A percentile compares a stretch with the other conserved stretches of the same genome.
These are phyloP conservation scores for Phoma sp. DNA, from an alignment of 2,329 filamentous ascomycete genomes.

Conservation along the genomic window DNA sequence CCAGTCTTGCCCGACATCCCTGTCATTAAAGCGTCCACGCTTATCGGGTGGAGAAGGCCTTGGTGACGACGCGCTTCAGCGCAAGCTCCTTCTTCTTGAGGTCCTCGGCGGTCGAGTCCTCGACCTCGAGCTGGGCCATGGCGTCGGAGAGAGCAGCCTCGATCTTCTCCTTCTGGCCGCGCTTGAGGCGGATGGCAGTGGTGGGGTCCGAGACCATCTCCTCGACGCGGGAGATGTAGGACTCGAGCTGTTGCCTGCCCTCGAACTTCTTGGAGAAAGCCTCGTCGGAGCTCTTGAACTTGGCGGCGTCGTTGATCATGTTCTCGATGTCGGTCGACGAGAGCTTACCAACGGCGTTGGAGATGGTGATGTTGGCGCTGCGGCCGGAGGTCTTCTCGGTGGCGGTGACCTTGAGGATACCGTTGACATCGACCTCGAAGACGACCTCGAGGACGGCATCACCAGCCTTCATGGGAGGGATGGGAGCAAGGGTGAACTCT, in stretches of 20 bases:
- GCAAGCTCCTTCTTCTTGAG: conserved; percentile 99
- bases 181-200: conserved; percentile 97
- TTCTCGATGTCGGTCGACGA: conserved; percentile 93
- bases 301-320: conserved; percentile 97
- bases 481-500: conserved; percentile 94
- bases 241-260: conserved; percentile 98
- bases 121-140: conserved; percentile 96
- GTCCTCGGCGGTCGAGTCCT: conserved; percentile 89
- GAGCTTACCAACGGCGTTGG: conserved; percentile 99
- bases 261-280: conserved; percentile 99
- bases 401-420: conserved; percentile 98
- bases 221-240: conserved; percentile 97
- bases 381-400: conserved; percentile 99
- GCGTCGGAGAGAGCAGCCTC: conserved; percentile 96
- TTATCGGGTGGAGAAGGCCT: conserved; percentile 94
- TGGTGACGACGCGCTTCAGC: conserved; percentile 96
- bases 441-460: conserved; percentile 97
- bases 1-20: conserved; percentile 27
- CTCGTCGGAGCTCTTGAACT: conserved; percentile 98
- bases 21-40: conserved; percentile 22
- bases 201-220: conserved; percentile 98
- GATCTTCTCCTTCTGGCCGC: conserved; percentile 99
- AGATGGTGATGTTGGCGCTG: conserved; percentile 99
- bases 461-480: conserved; percentile 85
- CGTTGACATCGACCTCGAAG: conserved; percentile 99